Base-by-base conservation (phyloP, 73 alveolate genomes). In the Paramecium primaurelia region DNA sequence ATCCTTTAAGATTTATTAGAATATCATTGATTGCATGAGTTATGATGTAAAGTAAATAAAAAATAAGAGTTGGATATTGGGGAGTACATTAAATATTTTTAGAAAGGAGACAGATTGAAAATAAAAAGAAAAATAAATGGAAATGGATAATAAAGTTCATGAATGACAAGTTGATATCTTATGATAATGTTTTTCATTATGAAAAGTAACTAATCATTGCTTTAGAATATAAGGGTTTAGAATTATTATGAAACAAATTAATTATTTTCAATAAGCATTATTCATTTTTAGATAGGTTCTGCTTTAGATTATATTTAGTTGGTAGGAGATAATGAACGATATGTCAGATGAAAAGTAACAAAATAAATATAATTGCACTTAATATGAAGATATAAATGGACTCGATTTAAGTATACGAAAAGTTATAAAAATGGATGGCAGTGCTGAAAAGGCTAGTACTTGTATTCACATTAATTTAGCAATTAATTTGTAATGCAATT, bases 181-280 rank as follows among this genome's bases (percentile, higher is more conserved):
- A 6, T 18, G 69, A 54, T 16, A 18, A n/a, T 54, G 69, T 54
- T 54, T 18, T 34, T 16, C 6, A 54, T 54, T 18, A 25, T 5
- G 22, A 4, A 16, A 18, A 18, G 69, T 40, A 40, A 40, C 49
- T 40, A 40, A 7, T 40, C 49, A 40, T 12, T 40, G 49, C 1
- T 40, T 40, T 40, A 40, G 22, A 34, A 28, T 64, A 25, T 64
- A 64, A 64, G 49, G 84, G 84, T 64, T 64, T 10, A 64, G 84
- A 32, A 64, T 11, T 32, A 64, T 28, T 64, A 8, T 28, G 84
- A 64, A 64, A 64, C 84, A 64, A 64, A 73, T 73, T 73, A 73
- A 73, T 73, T 73, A 73, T 73, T 73, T 73, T 73, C 87, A 73
- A 73, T 73, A 73, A 73, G 64, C 87, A 36, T 37, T 73, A 30